phyloP scores from a whole-genome alignment of 495 filamentous ascomycete genomes.

The Xanthoparmelia taractica region DNA sequence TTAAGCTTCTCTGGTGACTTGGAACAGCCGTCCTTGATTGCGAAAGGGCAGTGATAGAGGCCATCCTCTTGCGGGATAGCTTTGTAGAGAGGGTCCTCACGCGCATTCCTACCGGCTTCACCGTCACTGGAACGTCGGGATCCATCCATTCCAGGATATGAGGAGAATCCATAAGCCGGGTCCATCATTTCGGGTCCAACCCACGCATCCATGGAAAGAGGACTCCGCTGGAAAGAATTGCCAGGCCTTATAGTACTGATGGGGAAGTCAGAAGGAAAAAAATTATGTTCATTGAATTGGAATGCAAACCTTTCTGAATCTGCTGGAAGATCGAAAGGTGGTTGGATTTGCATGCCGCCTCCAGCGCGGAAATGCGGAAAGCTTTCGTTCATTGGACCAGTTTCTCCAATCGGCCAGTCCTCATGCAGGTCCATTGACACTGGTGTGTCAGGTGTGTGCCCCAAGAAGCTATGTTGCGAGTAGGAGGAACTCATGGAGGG shows the following conservation, averaged over 20 bases:
- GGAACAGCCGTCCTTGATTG: conserved; percentile 70
- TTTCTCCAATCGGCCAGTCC: conserved; percentile 13
- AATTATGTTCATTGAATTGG: background rate
- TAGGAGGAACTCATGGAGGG: conserved; percentile 20
- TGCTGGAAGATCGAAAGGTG: conserved; percentile 4
- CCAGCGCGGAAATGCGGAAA: conserved; percentile 15
- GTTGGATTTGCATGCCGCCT: conserved; percentile 13
- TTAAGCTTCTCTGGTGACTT: conserved; percentile 75
- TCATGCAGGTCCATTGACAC: conserved; percentile 21
- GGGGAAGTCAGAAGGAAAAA: conserved; percentile 8
- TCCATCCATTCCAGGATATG: conserved; percentile 17
- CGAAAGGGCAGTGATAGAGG: conserved; percentile 85
- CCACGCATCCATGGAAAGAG: conserved; percentile 21
- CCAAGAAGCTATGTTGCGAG: conserved; percentile 20
- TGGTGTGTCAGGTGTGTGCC: conserved; percentile 17
- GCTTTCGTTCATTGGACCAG: conserved; percentile 5
- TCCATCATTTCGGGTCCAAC: conserved; percentile 11
- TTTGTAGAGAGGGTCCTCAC: conserved; percentile 74
- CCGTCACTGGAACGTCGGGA: conserved; percentile 44
- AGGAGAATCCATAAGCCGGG: conserved; percentile 14
- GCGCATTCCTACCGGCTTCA: conserved; percentile 49
- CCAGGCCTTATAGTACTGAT: conserved; percentile 22
- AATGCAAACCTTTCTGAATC: conserved; percentile 22
- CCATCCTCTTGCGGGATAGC: conserved; percentile 61
- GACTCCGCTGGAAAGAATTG: conserved; percentile 14